Base-by-base conservation (phyloP, 2,329 filamentous ascomycete species). In the Coniella vitis region DNA sequence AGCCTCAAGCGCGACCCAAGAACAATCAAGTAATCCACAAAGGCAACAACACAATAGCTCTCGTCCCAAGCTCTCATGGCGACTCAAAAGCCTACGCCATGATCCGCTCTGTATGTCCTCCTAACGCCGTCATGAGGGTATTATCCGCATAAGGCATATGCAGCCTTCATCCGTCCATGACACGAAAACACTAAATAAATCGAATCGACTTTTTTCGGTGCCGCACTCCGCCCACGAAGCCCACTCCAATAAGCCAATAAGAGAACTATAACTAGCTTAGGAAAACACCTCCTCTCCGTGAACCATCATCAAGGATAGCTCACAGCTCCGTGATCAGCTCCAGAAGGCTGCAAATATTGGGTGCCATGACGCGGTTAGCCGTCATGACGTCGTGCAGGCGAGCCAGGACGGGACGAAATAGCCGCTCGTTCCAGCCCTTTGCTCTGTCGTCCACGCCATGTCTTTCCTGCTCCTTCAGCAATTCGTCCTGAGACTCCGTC, bases 331-430 rank as follows among this genome's bases (percentile, higher is more conserved):
- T 57, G 14, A 65, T 54, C 38, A 67, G 45, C 59, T 66, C 60
- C 21, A 67, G 59, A 29, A 68, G 50, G 16, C 58, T 62, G 16
- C 58, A 56, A 29, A 68, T 55, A 46, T 66, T 61, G 31, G 60
- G 57, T 38, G 62, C 78, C 67, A 85, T 62, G 48, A 74, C 71
- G 63, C 71, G 72, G 56, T 89, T 89, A 62, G 87, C 81, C 29
- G 82, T 78, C 68, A 87, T 75, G 38, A 87, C 76, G 63, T 84
- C 84, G 60, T 79, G 86, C 17, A 88, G 65, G 32, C 81, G 77
- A 10, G 78, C 73, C 61, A 81, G 71, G 46, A 85, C 73, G 0
- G 82, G 79, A 39, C 81, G 75, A 66, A 89, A 89, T 22, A 87
- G 69, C 49, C 69, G 70, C 61, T 85, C 79, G 52, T 86, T 84